Conservation (phyloP, 2,329 filamentous ascomycete species). For the Aspergillus sp. region DNA sequence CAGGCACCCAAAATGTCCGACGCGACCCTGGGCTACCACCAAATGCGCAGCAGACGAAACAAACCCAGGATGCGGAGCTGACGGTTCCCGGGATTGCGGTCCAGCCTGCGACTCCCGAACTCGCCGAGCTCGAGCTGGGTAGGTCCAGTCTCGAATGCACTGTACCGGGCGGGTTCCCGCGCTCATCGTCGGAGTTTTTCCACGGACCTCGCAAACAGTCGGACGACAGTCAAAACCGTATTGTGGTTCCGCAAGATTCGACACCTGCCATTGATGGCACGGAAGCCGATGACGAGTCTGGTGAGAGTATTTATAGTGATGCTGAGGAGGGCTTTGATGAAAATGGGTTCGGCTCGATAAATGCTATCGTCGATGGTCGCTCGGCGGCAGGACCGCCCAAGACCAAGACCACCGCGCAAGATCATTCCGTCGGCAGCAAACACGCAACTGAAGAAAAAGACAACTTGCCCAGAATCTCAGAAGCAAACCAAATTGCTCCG, state of each 20-base stretch:
- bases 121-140: conserved; percentile 40
- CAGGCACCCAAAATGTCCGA: neutral
- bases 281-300: conserved; percentile 37
- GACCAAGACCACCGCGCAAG: neutral
- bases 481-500: conserved; percentile 19
- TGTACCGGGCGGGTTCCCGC: conserved; percentile 61
- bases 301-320: conserved; percentile 49
- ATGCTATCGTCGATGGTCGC: conserved; percentile 40
- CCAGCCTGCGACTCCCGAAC: conserved; percentile 47
- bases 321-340: conserved; percentile 42
- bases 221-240: neutral
- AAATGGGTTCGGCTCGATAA: conserved; percentile 49
- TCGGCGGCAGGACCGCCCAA: neutral
- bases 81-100: conserved; percentile 45
- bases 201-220: conserved; percentile 10
- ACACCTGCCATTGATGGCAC: conserved; percentile 15
- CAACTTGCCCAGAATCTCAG: conserved; percentile 7
- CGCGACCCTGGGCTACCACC: neutral
- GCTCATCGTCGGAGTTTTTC: conserved; percentile 22
- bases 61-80: conserved; percentile 10
- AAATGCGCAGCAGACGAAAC: neutral
- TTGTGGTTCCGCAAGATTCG: neutral
- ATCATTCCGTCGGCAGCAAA: neutral
- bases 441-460: neutral
- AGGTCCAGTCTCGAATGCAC: conserved; percentile 40